A percentile compares a stretch with the other conserved stretches of the same genome.
Conservation (phyloP, 495 filamentous ascomycete genomes). For the Chaetomium cochliodes region DNA sequence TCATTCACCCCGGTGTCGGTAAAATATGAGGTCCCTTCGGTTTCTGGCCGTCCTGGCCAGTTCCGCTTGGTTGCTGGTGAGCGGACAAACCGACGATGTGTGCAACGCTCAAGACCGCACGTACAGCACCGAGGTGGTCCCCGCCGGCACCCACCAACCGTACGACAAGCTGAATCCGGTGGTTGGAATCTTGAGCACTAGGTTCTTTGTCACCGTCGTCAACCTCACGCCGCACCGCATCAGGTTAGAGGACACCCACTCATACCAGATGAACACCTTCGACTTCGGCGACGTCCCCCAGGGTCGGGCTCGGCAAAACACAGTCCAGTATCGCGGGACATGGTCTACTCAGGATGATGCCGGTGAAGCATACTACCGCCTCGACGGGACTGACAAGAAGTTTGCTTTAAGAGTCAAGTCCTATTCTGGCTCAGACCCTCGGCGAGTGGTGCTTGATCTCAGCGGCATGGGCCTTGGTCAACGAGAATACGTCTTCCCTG, state of each 20-base stretch:
- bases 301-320: conserved; percentile 30
- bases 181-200: conserved; percentile 17
- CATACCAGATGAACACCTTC: conserved; percentile 36
- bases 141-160: conserved; percentile 22
- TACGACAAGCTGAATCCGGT: conserved; percentile 19
- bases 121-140: conserved; percentile 26
- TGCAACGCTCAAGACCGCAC: conserved; percentile 24
- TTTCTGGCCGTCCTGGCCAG: conserved; percentile 21
- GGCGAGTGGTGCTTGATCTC: conserved; percentile 26
- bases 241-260: conserved; percentile 28
- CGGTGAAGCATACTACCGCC: conserved; percentile 36
- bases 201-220: conserved; percentile 34
- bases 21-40: conserved; percentile 15
- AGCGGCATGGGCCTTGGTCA: conserved; percentile 32
- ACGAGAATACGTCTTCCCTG: conserved; percentile 31
- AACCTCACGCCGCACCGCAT: conserved; percentile 39
- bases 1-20: background rate
- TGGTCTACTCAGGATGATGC: conserved; percentile 24
- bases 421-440: conserved; percentile 17
- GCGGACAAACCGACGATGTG: conserved; percentile 15
- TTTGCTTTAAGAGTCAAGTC: conserved; percentile 25
- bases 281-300: conserved; percentile 26
- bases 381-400: conserved; percentile 29
- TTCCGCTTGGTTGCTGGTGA: conserved; percentile 14
- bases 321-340: conserved; percentile 25